Evolutionary conservation across 129 eudicot genomes (phyloP), one percentile per base, ranked within the genome.

Genomic region (Kitagawia praeruptora): DNA sequence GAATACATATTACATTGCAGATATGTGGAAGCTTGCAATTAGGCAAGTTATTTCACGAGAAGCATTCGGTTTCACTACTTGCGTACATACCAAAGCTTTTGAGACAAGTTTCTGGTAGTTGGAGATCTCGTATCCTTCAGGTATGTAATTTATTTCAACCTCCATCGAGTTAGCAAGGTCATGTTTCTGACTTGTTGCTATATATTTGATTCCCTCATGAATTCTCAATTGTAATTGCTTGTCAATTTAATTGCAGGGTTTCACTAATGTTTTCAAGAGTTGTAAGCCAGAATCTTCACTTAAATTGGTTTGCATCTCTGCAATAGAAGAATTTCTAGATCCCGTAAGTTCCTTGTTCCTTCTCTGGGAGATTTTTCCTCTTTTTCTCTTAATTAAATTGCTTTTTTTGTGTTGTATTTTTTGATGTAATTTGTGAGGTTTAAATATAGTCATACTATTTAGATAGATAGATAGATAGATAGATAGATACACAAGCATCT

Each of bases 221-320:
- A 15, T 31, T 67, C 39, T 34, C 6, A 28, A 11, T 31, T 66
- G 7, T 37, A 58, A 53, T 38, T 39, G 1, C 40, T 64, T n/a
- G 49, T 9, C 75, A 70, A 61, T 77, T 5, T 48, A 18, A 19
- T 80, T 87, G 81, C 93, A 96, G 98, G 96, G 91, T 61, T 96
- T 92, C 81, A 96, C 99, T 2, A 83, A 76, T 79, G 90, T 77
- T 70, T 96, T 92, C 84, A 85, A 42, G 82, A 87, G 80, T 75
- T 89, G 91, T 84, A 85, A 77, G 78, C 88, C 90, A 23, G 95
- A 86, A 79, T 96, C 98, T 75, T 48, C 91, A 54, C 77, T 89
- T 85, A 96, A 90, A 78, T 73, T 90, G 83, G 90, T 87, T 41
- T 96, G 98, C 88, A 85, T 96, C 81, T 83, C 90, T 79, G 98